Base-by-base conservation (phyloP, 129 eudicot genomes). In the Flaveria robusta region DNA sequence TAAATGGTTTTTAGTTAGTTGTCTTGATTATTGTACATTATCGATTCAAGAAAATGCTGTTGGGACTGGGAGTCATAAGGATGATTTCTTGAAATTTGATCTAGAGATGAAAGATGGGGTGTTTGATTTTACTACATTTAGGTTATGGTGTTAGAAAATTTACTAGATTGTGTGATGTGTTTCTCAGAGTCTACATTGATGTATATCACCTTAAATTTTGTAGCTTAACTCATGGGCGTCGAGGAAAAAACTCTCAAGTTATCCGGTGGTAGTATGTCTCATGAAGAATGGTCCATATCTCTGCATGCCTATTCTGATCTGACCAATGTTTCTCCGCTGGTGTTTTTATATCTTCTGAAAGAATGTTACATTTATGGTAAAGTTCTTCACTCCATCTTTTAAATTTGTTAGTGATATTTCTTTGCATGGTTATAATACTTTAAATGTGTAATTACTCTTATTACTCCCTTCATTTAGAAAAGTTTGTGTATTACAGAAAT, bases 281-380 rank as follows among this genome's bases (percentile, higher is more conserved):
- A 74, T 26, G 88, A 86, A 75, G 76, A 75, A 66, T 82, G 75
- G 86, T 41, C 96, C 34, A 70, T 94, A 47, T 71, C 85, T 70
- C 74, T 60, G 31, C 99, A 95, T 80, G 83, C 96, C n/a, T 91
- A 79, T 78, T 81, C 81, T 59, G 96, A 95, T 88, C 90, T 95
- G 47, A 86, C 94, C 58, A 79, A 77, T 85, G 97, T 95, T 84
- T 83, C 99, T 77, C 97, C 99, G 70, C 74, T 87, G 76, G 92
- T 95, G 62, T 95, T 95, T 75, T 68, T 91, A 72, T 85, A 87
- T 81, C 96, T 95, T 66, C 79, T 95, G 74, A 91, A 83, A 86
- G 89, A 86, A 86, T 91, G 94, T 54, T 95, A 95, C 72, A 47
- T 79, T 76, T 80, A 80, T 9, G 97, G 99, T 95, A 82, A 66